These are phyloP conservation scores for Theileria luwenshuni DNA, from an alignment of 169 alveolate species.

Conservation along the genomic window DNA sequence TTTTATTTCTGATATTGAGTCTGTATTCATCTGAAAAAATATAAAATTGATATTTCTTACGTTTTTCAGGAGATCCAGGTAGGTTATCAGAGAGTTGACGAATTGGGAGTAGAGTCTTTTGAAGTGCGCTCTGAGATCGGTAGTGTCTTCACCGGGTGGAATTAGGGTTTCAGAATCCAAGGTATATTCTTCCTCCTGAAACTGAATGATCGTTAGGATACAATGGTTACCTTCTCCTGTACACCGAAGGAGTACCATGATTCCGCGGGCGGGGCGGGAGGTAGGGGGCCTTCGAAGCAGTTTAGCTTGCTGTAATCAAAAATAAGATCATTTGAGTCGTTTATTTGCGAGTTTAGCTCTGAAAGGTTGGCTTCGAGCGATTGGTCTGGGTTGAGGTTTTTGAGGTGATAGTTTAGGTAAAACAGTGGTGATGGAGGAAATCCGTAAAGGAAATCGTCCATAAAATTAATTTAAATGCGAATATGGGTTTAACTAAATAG, in stretches of 20 bases:
- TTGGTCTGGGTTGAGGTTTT: slow-evolving; percentile 9
- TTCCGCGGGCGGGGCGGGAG: slow-evolving; percentile 65
- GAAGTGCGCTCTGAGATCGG: slow-evolving; percentile 64
- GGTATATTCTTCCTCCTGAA: slow-evolving; percentile 15
- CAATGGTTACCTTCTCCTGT: slow-evolving; percentile 45
- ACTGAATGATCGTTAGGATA: neutral
- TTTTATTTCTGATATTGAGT: slow-evolving; percentile 60
- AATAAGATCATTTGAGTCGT: neutral
- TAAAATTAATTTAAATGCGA: too few relatives aligned
- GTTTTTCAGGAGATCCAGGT: slow-evolving; percentile 31
- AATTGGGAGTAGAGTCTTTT: slow-evolving; percentile 64
- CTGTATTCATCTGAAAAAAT: slow-evolving; percentile 46
- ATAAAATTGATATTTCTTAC: slow-evolving; percentile 32
- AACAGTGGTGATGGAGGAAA: slow-evolving; percentile 79
- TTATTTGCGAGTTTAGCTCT: neutral
- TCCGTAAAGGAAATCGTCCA: slow-evolving; percentile 68
- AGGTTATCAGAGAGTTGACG: slow-evolving; percentile 62
- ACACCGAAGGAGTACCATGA: slow-evolving; percentile 69
- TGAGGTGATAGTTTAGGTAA: slow-evolving; percentile 64
- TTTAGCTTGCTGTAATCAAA: slow-evolving; percentile 7
- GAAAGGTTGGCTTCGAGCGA: slow-evolving; percentile 16
- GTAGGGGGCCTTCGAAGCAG: slow-evolving; percentile 48
- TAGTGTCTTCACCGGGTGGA: slow-evolving; percentile 28
- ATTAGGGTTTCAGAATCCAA: slow-evolving; percentile 76
- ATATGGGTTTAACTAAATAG: too few relatives aligned